Percentiles rank a stretch among this genome's conserved stretches.
Conservation (phyloP, 257 asterid species). For the Gentiana dahurica region DNA sequence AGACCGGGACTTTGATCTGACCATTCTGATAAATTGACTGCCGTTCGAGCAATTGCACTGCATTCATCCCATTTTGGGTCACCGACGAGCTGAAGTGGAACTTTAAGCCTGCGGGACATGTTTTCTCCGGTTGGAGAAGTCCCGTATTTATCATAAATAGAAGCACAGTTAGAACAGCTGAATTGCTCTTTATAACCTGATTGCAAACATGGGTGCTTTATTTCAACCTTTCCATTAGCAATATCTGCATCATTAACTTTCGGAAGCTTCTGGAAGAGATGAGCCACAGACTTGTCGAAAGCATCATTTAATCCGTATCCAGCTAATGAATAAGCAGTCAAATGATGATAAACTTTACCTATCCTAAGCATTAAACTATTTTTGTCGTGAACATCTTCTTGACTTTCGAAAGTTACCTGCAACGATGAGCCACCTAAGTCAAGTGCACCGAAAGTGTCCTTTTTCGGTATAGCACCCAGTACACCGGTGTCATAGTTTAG, state of each 20-base stretch:
- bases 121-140: constrained; percentile 39
- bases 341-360: constrained; percentile 71
- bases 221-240: constrained; percentile 40
- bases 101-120: constrained; percentile 32
- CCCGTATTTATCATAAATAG: constrained; percentile 35
- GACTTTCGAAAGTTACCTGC: constrained; percentile 86
- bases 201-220: constrained; percentile 90
- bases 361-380: constrained; percentile 67
- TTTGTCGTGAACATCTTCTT: constrained; percentile 29
- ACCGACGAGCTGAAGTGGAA: constrained; percentile 56
- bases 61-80: constrained; percentile 90
- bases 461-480: constrained; percentile 62
- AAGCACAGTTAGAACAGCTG: constrained; percentile 55
- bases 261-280: constrained; percentile 58
- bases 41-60: constrained; percentile 57
- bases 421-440: constrained; percentile 97
- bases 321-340: constrained; percentile 79
- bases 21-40: constrained; percentile 86
- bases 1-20: constrained; percentile 42
- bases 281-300: constrained; percentile 82
- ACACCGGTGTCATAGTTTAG: constrained; percentile 66
- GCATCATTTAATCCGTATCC: constrained; percentile 98
- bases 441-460: constrained; percentile 85
- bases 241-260: constrained; percentile 40
- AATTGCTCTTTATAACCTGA: constrained; percentile 69